These are phyloP conservation scores for Wickerhamiella sergipiensis DNA, from an alignment of 805 yeast genomes.

Conservation along the genomic window DNA sequence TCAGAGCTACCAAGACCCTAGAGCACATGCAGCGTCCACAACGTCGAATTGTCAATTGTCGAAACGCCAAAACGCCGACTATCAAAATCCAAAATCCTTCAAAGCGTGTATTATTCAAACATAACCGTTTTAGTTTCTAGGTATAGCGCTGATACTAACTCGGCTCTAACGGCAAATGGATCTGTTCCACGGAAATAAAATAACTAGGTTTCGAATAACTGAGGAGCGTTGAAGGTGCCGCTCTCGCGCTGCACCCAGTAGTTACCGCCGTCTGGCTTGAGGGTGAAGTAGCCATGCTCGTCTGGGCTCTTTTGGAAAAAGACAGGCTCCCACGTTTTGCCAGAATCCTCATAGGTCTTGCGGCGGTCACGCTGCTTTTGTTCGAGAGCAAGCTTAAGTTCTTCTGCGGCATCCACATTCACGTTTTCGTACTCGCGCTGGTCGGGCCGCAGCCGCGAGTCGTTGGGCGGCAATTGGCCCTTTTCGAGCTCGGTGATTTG, in stretches of 20 bases:
- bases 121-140: too few species aligned
- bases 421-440: slow-evolving; percentile 57
- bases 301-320: slow-evolving; percentile 44
- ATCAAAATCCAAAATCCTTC: too few species aligned
- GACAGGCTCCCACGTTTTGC: slow-evolving; percentile 37
- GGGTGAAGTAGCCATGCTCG: slow-evolving; percentile 19
- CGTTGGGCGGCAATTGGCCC: slow-evolving; percentile 62
- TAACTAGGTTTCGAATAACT: not conserved
- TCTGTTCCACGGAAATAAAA: too few species aligned
- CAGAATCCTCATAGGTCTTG: slow-evolving; percentile 36
- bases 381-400: slow-evolving; percentile 53
- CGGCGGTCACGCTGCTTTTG: slow-evolving; percentile 71
- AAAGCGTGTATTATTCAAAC: too few species aligned
- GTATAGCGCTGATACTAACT: too few species aligned
- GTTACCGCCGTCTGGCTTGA: slow-evolving; percentile 36
- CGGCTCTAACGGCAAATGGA: too few species aligned
- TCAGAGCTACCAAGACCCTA: too few species aligned
- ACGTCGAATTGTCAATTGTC: too few species aligned
- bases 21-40: too few species aligned
- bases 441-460: slow-evolving; percentile 84
- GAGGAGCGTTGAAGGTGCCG: slow-evolving; percentile 14
- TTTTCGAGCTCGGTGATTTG: slow-evolving; percentile 62
- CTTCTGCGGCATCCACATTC: slow-evolving; percentile 57
- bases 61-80: too few species aligned
- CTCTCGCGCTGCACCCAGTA: slow-evolving; percentile 69